Percentiles rank a stretch among this genome's conserved stretches.
Conservation (phyloP, 2,329 filamentous ascomycete species). For the Graphilbum sp. region DNA sequence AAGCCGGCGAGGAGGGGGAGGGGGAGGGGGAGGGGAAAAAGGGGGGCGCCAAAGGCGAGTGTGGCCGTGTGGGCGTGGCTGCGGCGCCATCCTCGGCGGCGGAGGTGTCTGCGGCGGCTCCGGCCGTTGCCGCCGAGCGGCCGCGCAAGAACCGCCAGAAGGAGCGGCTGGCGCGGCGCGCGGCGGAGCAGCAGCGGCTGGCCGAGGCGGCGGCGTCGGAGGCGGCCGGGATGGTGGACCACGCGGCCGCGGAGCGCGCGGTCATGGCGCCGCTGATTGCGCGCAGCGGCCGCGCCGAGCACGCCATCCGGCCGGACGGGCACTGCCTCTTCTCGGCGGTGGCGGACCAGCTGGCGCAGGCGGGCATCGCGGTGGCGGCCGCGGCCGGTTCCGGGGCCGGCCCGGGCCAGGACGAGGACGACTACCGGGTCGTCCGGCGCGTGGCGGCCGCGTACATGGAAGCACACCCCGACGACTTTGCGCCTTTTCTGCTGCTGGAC, state of each 20-base stretch:
- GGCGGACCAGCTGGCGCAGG: slow-evolving; percentile 58
- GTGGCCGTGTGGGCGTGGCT: slow-evolving; percentile 2
- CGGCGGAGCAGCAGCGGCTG: slow-evolving; percentile 64
- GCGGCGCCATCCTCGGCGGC: not conserved
- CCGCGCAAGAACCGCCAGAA: slow-evolving; percentile 78
- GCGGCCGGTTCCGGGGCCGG: slow-evolving; percentile 3
- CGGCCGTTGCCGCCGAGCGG: not conserved
- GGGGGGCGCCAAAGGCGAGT: slow-evolving; percentile 5
- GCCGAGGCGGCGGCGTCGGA: slow-evolving; percentile 55
- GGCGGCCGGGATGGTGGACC: slow-evolving; percentile 57
- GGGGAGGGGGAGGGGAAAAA: slow-evolving; percentile 4
- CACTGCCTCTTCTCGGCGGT: slow-evolving; percentile 91
- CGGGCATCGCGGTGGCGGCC: slow-evolving; percentile 11
- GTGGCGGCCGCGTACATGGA: slow-evolving; percentile 66
- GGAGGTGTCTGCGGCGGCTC: not conserved
- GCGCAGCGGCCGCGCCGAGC: slow-evolving; percentile 48
- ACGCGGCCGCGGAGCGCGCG: slow-evolving; percentile 51
- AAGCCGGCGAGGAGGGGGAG: slow-evolving; percentile 5
- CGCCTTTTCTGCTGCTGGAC: slow-evolving; percentile 47
- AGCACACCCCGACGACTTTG: slow-evolving; percentile 62
- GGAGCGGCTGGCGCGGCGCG: slow-evolving; percentile 74
- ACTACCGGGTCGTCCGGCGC: slow-evolving; percentile 36
- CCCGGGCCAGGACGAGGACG: slow-evolving; percentile 5
- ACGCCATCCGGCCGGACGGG: slow-evolving; percentile 74
- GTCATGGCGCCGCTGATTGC: slow-evolving; percentile 54